Conservation (phyloP, 768 basidiomycete species). For the Lactifluus piperatus region DNA sequence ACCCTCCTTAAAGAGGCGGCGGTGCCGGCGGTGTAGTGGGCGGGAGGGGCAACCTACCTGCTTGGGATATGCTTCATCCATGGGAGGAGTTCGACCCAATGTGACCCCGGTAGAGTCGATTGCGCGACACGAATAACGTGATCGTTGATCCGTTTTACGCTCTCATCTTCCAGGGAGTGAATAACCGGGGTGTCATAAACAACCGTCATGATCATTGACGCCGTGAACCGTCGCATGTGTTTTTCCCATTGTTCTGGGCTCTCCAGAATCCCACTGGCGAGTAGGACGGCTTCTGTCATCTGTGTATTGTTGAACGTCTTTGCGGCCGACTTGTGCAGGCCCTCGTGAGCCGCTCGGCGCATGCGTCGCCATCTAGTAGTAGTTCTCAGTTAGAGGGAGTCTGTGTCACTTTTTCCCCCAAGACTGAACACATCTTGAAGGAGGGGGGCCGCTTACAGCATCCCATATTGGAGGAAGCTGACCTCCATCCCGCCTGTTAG, state of each 20-base stretch:
- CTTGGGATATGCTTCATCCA: constrained; percentile 19
- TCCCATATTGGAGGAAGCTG: constrained; percentile 14
- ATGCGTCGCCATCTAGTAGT: constrained; percentile 15
- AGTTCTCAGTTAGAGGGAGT: neutral
- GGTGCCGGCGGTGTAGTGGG: neutral
- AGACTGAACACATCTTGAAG: neutral
- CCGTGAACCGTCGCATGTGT: constrained; percentile 17
- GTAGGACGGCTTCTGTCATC: constrained; percentile 10
- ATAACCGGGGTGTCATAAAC: constrained; percentile 15
- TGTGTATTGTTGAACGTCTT: constrained; percentile 15
- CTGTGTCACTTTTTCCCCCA: neutral
- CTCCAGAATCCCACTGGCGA: constrained; percentile 6
- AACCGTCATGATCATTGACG: constrained; percentile 19
- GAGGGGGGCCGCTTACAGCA: constrained; percentile 3
- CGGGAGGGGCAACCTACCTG: neutral
- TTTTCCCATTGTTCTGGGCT: constrained; percentile 10
- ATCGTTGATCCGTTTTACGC: constrained; percentile 10
- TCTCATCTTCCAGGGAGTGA: constrained; percentile 9
- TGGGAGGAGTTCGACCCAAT: constrained; percentile 16
- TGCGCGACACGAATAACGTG: constrained; percentile 14
- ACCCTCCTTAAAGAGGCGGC: neutral
- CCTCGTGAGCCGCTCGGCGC: constrained; percentile 17
- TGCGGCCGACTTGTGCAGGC: constrained; percentile 10
- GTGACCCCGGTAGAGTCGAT: constrained; percentile 9
- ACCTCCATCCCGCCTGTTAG: constrained; percentile 15